These are phyloP conservation scores for Dendrobium catenatum DNA, from an alignment of 106 monocot species.

Conservation along the genomic window DNA sequence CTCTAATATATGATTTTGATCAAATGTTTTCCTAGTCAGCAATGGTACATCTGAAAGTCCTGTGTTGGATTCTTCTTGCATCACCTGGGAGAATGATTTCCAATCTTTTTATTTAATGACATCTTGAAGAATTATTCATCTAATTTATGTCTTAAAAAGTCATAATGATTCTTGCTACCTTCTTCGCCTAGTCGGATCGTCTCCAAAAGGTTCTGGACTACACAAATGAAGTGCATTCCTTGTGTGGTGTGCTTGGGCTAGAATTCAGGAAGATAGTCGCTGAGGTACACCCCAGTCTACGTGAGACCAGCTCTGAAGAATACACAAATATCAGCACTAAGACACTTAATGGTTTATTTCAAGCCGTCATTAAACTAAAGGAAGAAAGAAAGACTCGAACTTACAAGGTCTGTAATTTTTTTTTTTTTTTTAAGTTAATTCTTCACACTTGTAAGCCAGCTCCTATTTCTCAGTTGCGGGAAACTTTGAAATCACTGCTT, in stretches of 20 bases:
- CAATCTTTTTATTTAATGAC: background rate
- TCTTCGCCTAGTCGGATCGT: slow-evolving; percentile 67
- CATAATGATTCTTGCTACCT: background rate
- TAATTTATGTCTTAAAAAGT: slow-evolving; percentile 3
- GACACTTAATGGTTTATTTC: slow-evolving; percentile 65
- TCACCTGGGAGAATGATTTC: background rate
- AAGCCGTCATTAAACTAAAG: slow-evolving; percentile 46
- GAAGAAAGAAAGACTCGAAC: slow-evolving; percentile 49
- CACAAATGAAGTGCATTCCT: slow-evolving; percentile 71
- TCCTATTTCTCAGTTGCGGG: slow-evolving; percentile 45
- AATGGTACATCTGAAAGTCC: background rate
- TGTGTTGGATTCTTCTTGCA: background rate
- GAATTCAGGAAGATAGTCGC: slow-evolving; percentile 68
- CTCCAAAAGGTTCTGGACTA: slow-evolving; percentile 62
- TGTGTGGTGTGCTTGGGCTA: slow-evolving; percentile 76
- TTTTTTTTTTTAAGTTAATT: background rate
- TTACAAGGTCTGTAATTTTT: slow-evolving; percentile 41
- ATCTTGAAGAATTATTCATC: background rate
- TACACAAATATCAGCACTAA: slow-evolving; percentile 62
- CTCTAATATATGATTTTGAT: background rate
- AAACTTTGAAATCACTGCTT: slow-evolving; percentile 46
- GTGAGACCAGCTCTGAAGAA: slow-evolving; percentile 32
- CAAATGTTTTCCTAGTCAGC: background rate
- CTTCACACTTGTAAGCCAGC: background rate
- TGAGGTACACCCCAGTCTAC: slow-evolving; percentile 88